These are phyloP conservation scores for Uncinocarpus reesii DNA, from an alignment of 2,329 filamentous ascomycete species.

Conservation along the genomic window DNA sequence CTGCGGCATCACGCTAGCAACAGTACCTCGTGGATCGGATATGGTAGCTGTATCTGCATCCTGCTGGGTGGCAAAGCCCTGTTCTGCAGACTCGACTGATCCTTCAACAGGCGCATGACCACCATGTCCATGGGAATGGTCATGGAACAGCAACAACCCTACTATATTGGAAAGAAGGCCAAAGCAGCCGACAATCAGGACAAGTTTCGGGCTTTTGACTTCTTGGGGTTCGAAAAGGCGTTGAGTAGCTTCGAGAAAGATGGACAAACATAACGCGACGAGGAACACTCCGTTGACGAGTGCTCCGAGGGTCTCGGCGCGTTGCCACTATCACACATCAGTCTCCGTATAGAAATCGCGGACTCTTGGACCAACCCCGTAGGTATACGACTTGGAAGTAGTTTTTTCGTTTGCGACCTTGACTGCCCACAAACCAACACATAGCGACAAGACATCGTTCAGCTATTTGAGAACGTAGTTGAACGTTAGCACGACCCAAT, in stretches of 20 bases:
- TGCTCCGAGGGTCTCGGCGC: slow-evolving; percentile 90
- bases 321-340: slow-evolving; percentile 62
- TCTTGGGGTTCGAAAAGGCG: slow-evolving; percentile 84
- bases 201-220: slow-evolving; percentile 73
- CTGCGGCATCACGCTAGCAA: slow-evolving; percentile 54
- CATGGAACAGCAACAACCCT: slow-evolving; percentile 83
- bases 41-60: slow-evolving; percentile 28
- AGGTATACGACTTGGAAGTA: slow-evolving; percentile 80
- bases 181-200: slow-evolving; percentile 77
- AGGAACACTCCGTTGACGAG: slow-evolving; percentile 97
- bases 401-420: slow-evolving; percentile 73
- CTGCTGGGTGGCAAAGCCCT: slow-evolving; percentile 33
- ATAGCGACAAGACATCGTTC: slow-evolving; percentile 92
- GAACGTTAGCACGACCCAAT: too few species aligned
- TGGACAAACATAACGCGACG: slow-evolving; percentile 89
- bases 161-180: slow-evolving; percentile 81
- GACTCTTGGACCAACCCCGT: slow-evolving; percentile 55
- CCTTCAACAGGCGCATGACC: slow-evolving; percentile 40
- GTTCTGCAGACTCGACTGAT: slow-evolving; percentile 28
- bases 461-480: too few species aligned
- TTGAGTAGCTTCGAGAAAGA: slow-evolving; percentile 88
- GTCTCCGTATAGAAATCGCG: background rate
- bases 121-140: slow-evolving; percentile 72
- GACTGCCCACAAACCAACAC: slow-evolving; percentile 91
- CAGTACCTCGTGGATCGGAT: slow-evolving; percentile 49